Base-by-base conservation (phyloP, 768 basidiomycete genomes). In the Hypholoma fasciculare region DNA sequence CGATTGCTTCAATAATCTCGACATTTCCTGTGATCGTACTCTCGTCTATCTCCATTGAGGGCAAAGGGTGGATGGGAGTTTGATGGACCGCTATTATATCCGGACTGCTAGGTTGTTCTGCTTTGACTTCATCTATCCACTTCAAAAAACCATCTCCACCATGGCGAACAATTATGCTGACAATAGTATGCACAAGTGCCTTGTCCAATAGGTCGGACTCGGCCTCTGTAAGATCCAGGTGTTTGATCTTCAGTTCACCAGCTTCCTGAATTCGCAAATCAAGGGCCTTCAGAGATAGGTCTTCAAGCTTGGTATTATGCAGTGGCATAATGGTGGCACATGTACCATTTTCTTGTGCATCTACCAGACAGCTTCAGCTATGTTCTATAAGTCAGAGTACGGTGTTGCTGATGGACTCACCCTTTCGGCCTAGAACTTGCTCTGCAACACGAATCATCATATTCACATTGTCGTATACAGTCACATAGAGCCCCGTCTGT, bases 391-490 rank as follows among this genome's bases (percentile, higher is more conserved):
- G n/a, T n/a, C n/a, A n/a, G n/a, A n/a, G n/a, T n/a, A n/a, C n/a
- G n/a, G n/a, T n/a, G n/a, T n/a, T n/a, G n/a, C n/a, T n/a, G n/a
- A n/a, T n/a, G n/a, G n/a, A n/a, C n/a, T n/a, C n/a, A n/a, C n/a
- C 61, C 13, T 60, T 69, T 1, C 67, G 64, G 2, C 73, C 74
- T 2, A 76, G 40, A 3, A 72, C 58, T 54, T 76, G 76, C 54
- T 77, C 72, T 0, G 71, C 71, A 17, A 58, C 60, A 8, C 63
- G 58, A 43, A 65, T 58, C 17, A 71, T 53, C 57, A 75, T 59
- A 47, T 78, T 78, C 27, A 77, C 72, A 51, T 78, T 78, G 59
- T 78, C 74, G 51, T 76, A 77, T 11, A 71, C 63, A 17, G 48
- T 51, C 5, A 46, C 49, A 56, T 50, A 60, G 11, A 61, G 46